A percentile compares a stretch with the other conserved stretches of the same genome.
Evolutionary conservation across 768 basidiomycete genomes (phyloP).

Genomic region (Sporobolomyces phaffii): DNA sequence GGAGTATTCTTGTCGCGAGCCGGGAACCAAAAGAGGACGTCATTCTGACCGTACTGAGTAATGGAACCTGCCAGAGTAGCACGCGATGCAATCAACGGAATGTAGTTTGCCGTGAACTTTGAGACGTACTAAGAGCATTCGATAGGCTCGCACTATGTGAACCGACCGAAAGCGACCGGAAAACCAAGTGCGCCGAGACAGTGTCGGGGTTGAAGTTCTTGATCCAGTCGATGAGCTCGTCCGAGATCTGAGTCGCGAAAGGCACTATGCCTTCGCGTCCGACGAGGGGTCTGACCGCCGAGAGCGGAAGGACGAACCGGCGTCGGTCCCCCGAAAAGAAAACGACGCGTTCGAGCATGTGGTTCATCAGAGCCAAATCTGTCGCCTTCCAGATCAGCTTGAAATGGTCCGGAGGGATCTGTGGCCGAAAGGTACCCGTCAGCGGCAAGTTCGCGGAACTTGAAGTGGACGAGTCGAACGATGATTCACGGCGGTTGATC

Average conservation of each 20-base stretch:
- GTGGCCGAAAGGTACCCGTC: no score
- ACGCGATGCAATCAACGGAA: no score
- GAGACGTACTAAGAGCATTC: no score
- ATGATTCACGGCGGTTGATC: no score
- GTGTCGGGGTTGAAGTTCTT: no score
- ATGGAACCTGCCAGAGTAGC: no score
- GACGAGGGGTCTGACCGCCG: background rate
- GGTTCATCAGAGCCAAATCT: background rate
- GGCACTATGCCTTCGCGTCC: background rate
- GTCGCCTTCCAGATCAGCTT: background rate
- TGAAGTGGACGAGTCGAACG: no score
- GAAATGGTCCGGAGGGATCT: background rate
- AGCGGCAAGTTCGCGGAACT: no score
- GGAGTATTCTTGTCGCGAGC: background rate
- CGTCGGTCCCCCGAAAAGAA: background rate
- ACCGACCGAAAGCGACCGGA: no score
- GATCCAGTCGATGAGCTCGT: background rate
- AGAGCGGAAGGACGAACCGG: background rate
- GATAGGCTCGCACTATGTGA: no score
- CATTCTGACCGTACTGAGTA: background rate
- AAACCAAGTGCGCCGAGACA: no score
- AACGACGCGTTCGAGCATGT: background rate
- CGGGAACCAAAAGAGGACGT: background rate
- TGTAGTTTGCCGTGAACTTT: no score
- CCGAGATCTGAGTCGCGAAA: background rate